Conservation (phyloP, 139 green algal species). For the Ostreobium quekettii region DNA sequence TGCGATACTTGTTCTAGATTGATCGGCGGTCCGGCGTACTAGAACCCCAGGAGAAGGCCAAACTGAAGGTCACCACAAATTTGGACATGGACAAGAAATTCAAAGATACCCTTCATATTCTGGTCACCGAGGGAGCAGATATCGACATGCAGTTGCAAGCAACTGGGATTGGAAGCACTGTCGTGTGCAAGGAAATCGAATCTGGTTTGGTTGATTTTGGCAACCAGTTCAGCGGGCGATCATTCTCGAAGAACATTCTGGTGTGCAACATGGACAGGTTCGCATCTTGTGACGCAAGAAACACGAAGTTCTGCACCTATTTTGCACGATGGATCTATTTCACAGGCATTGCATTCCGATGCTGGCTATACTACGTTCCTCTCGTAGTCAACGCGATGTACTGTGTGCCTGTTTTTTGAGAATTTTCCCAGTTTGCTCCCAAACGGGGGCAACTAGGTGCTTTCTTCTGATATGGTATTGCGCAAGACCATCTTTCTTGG, state of each 20-base stretch:
- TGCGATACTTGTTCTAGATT: background rate
- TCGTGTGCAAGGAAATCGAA: conserved; percentile 47
- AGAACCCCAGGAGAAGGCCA: background rate
- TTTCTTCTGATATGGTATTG: too few relatives aligned
- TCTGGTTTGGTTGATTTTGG: conserved; percentile 49
- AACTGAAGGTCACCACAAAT: conserved; percentile 33
- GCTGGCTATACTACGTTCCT: too few relatives aligned
- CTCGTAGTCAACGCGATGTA: too few relatives aligned
- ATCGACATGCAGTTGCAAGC: conserved; percentile 49
- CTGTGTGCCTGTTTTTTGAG: too few relatives aligned
- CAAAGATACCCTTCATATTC: conserved; percentile 61
- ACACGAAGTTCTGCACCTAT: too few relatives aligned
- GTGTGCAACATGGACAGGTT: conserved; percentile 52
- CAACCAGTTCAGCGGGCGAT: conserved; percentile 50
- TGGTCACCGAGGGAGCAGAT: conserved; percentile 63
- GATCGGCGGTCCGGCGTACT: background rate
- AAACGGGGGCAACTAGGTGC: too few relatives aligned
- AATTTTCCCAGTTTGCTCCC: too few relatives aligned
- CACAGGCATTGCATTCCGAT: too few relatives aligned
- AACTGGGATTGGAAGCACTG: conserved; percentile 43
- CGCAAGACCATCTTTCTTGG: too few relatives aligned
- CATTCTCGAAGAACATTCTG: conserved; percentile 42
- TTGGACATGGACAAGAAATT: conserved; percentile 48
- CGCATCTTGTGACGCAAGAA: too few relatives aligned
- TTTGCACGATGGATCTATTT: too few relatives aligned